A percentile compares a stretch with the other conserved stretches of the same genome.
These are phyloP conservation scores for Xylaria sp. DNA, from an alignment of 2,329 filamentous ascomycete species.

Conservation along the genomic window DNA sequence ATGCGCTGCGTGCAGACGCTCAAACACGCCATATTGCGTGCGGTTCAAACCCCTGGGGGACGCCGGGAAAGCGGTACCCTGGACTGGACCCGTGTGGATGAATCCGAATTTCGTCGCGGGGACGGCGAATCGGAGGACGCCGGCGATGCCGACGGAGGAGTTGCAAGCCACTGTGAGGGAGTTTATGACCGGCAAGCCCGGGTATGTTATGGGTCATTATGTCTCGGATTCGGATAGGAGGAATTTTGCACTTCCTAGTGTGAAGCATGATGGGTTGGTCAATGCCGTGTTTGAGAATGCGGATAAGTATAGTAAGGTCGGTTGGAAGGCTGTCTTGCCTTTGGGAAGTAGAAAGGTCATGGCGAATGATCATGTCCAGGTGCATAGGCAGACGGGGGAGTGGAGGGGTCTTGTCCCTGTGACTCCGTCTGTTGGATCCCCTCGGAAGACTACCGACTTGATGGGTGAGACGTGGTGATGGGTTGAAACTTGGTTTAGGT, in stretches of 20 bases:
- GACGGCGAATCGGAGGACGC: neutral
- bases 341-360: neutral
- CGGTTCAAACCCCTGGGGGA: conserved; percentile 6
- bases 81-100: conserved; percentile 22
- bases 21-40: conserved; percentile 18
- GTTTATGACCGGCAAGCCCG: conserved; percentile 11
- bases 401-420: neutral
- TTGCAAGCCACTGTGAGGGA: conserved; percentile 19
- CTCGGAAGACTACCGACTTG: no score
- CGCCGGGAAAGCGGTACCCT: neutral
- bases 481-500: no score
- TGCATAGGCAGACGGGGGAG: neutral
- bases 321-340: conserved; percentile 21
- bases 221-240: neutral
- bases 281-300: conserved; percentile 3
- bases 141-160: neutral
- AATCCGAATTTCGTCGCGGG: conserved; percentile 24
- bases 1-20: conserved; percentile 25
- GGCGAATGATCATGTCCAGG: neutral
- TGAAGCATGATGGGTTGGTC: conserved; percentile 14
- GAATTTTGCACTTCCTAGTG: conserved; percentile 19
- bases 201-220: conserved; percentile 15
- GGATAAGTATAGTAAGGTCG: conserved; percentile 6
- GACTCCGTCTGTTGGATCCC: no score
- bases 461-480: no score